Evolutionary conservation across 306 rosid species (phyloP).

Genomic region (Dryas octopetala): DNA sequence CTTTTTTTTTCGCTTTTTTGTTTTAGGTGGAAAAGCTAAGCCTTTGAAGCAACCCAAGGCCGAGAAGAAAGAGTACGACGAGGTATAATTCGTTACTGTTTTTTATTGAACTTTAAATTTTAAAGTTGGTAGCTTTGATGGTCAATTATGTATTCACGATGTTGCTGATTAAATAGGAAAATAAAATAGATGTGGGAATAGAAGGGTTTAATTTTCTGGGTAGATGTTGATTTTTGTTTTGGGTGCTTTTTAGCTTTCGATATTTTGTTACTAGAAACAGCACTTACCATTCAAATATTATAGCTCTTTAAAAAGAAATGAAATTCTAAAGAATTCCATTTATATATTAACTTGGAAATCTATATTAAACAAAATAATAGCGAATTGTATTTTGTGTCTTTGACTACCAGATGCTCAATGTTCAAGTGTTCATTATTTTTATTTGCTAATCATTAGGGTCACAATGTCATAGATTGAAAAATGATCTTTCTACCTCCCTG

Average conservation of each 20-base stretch:
- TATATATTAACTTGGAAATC: too few species aligned
- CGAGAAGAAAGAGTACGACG: constrained; percentile 82
- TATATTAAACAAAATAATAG: too few species aligned
- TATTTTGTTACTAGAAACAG: not conserved
- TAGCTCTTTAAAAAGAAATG: not conserved
- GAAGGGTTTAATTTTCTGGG: not conserved
- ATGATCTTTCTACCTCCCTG: not conserved
- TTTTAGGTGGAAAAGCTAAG: constrained; percentile 89
- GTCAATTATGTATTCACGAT: not conserved
- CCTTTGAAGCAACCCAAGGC: constrained; percentile 94
- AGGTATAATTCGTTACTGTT: constrained; percentile 43
- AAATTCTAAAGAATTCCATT: too few species aligned
- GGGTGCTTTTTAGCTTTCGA: too few species aligned
- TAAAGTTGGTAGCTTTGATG: not conserved
- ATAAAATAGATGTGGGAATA: not conserved
- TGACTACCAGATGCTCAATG: not conserved
- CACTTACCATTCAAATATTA: too few species aligned
- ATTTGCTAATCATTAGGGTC: not conserved
- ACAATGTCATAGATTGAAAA: not conserved
- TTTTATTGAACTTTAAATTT: not conserved
- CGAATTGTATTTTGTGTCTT: too few species aligned
- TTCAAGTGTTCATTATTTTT: not conserved
- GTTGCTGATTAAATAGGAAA: not conserved
- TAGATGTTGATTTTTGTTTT: not conserved
- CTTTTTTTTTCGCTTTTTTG: not conserved